These are phyloP conservation scores for Lunasporangiospora selenospora DNA, from an alignment of 192 early-diverging fungal species.

Conservation along the genomic window DNA sequence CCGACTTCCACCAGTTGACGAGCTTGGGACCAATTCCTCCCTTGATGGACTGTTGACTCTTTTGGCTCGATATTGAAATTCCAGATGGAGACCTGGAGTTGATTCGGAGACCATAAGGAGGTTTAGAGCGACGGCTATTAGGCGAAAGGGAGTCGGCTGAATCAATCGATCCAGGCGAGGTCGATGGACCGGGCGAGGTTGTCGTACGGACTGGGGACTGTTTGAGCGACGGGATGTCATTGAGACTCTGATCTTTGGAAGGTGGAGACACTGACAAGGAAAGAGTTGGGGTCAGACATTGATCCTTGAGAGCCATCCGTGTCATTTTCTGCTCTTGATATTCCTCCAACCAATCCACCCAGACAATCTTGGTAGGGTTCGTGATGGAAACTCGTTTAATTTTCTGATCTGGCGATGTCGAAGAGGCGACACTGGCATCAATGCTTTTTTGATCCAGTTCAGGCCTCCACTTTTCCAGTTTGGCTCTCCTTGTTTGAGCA, in stretches of 20 bases:
- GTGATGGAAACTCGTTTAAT: too few relatives aligned
- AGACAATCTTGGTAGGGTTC: conserved; percentile 19
- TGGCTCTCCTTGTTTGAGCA: conserved; percentile 40
- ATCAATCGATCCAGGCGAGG: conserved; percentile 2
- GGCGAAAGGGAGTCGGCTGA: conserved; percentile 13
- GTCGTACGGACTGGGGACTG: neutral
- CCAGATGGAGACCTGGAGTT: conserved; percentile 36
- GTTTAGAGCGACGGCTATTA: conserved; percentile 9
- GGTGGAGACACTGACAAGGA: conserved; percentile 28
- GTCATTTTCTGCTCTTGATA: conserved; percentile 32
- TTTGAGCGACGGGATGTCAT: neutral
- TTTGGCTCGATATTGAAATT: conserved; percentile 35
- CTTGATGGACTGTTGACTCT: conserved; percentile 46
- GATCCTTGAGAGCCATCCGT: conserved; percentile 15
- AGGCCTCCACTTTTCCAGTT: conserved; percentile 45
- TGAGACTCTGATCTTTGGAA: conserved; percentile 1
- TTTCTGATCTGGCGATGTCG: too few relatives aligned
- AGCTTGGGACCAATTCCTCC: conserved; percentile 39
- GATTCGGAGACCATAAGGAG: conserved; percentile 25
- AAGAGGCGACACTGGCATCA: neutral
- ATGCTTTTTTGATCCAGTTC: conserved; percentile 14
- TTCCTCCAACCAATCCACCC: conserved; percentile 47
- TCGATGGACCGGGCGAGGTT: neutral
- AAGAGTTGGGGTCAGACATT: conserved; percentile 12
- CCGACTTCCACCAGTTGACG: conserved; percentile 49